Percentiles rank a stretch among this genome's conserved stretches.
Evolutionary conservation across 2,329 filamentous ascomycete genomes (phyloP).

Genomic region (Paradendryphiella salina): DNA sequence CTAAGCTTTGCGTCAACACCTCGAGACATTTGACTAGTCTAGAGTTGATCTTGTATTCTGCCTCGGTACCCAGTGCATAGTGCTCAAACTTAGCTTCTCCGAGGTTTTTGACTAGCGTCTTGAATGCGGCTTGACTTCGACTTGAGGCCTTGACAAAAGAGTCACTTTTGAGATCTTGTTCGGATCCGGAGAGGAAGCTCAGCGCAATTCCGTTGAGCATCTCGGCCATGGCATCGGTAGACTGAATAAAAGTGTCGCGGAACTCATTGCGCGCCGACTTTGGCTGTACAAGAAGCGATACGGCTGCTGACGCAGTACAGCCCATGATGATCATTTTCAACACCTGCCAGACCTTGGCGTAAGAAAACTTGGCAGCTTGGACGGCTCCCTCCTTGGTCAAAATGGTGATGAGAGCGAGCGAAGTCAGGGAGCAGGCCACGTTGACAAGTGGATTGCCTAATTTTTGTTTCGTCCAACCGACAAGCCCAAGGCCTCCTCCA

Average conservation of each 20-base stretch:
- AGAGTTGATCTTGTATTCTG: slow-evolving; percentile 76
- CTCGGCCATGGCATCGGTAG: slow-evolving; percentile 74
- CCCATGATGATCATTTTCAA: slow-evolving; percentile 61
- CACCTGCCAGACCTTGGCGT: slow-evolving; percentile 76
- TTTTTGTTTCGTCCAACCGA: slow-evolving; percentile 84
- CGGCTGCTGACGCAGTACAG: slow-evolving; percentile 55
- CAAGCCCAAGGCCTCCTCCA: slow-evolving; percentile 81
- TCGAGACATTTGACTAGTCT: slow-evolving; percentile 83
- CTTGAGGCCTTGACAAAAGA: slow-evolving; percentile 65
- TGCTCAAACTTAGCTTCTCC: slow-evolving; percentile 89
- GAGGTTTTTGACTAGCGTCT: slow-evolving; percentile 73
- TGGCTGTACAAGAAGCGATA: slow-evolving; percentile 73
- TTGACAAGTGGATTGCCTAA: slow-evolving; percentile 79
- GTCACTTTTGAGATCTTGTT: slow-evolving; percentile 71
- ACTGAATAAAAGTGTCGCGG: slow-evolving; percentile 71
- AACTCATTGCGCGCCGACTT: slow-evolving; percentile 75
- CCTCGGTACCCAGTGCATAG: slow-evolving; percentile 77
- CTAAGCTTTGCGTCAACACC: slow-evolving; percentile 82
- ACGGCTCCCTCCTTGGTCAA: slow-evolving; percentile 90
- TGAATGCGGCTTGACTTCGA: slow-evolving; percentile 68
- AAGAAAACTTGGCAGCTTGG: slow-evolving; percentile 77
- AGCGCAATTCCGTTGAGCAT: slow-evolving; percentile 81
- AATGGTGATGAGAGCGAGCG: slow-evolving; percentile 85
- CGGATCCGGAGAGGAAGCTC: slow-evolving; percentile 80
- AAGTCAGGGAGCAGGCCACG: slow-evolving; percentile 76